Percentiles rank a stretch among this genome's conserved stretches.
Evolutionary conservation across 495 filamentous ascomycete genomes (phyloP).

Genomic region (Neurospora sp.): DNA sequence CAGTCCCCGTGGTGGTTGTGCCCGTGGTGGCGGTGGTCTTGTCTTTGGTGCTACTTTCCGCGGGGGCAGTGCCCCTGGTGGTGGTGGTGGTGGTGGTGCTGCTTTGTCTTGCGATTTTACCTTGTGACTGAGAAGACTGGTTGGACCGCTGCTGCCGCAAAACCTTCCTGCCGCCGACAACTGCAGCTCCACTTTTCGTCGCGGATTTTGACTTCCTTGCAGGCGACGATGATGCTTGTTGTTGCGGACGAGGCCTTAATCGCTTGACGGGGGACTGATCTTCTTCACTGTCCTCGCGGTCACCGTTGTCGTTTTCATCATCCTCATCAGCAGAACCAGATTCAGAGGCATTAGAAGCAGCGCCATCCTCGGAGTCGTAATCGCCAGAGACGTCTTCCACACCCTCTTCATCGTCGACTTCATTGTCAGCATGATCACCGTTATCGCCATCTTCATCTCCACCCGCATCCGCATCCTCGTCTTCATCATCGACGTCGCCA

Average conservation of each 20-base stretch:
- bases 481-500: slow-evolving; percentile 5
- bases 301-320: not conserved
- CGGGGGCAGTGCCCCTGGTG: not conserved
- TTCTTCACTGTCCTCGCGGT: not conserved
- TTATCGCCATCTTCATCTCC: not conserved
- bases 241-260: not conserved
- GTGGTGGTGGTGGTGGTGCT: not conserved
- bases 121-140: not conserved
- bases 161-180: not conserved
- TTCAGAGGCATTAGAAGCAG: not conserved
- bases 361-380: not conserved
- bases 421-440: slow-evolving; percentile 4
- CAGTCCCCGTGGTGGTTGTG: too few relatives aligned
- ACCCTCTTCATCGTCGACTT: not conserved
- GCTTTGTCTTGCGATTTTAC: not conserved
- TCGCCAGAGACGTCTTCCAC: not conserved
- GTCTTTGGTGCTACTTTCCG: not conserved
- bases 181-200: not conserved
- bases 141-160: not conserved
- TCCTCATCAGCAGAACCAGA: not conserved
- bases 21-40: not conserved
- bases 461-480: not conserved
- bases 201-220: not conserved
- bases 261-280: not conserved
- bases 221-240: not conserved